Percentiles rank a stretch among this genome's conserved stretches.
Evolutionary conservation across 306 rosid species (phyloP).

Genomic region (Inga laurina): DNA sequence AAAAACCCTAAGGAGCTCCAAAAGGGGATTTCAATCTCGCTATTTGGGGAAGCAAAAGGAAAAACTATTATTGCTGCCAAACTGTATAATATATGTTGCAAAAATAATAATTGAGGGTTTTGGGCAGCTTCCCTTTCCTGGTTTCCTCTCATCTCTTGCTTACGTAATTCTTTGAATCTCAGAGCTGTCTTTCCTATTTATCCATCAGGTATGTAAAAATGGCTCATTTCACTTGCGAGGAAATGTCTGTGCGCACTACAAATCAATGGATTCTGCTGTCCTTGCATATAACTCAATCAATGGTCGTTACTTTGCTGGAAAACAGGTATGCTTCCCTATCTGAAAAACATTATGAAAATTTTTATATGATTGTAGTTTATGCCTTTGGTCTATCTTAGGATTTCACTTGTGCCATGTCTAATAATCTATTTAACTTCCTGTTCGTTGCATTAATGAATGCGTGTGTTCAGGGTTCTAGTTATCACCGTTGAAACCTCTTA

Average conservation of each 20-base stretch:
- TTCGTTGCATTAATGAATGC: background rate
- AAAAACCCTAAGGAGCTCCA: background rate
- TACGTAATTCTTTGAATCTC: constrained; percentile 27
- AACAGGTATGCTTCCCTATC: constrained; percentile 59
- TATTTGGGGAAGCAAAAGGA: constrained; percentile 2
- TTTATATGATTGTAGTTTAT: background rate
- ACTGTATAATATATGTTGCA: background rate
- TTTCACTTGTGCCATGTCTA: background rate
- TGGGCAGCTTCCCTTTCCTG: background rate
- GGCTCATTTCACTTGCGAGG: constrained; percentile 95
- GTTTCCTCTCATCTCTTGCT: constrained; percentile 3
- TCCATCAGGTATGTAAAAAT: constrained; percentile 86
- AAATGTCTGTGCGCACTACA: constrained; percentile 80
- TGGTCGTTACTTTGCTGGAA: constrained; percentile 90
- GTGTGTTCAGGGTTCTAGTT: background rate
- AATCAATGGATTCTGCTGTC: constrained; percentile 75
- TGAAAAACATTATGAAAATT: constrained; percentile 11
- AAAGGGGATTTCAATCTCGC: constrained; percentile 10
- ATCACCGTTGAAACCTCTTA: background rate
- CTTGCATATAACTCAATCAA: constrained; percentile 62
- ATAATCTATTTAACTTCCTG: background rate
- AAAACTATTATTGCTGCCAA: constrained; percentile 18
- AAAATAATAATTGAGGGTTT: background rate
- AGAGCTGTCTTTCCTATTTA: constrained; percentile 22
- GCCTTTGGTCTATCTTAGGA: background rate